These are phyloP conservation scores for Cytospora paraplurivora DNA, from an alignment of 2,329 filamentous ascomycete genomes.

Conservation along the genomic window DNA sequence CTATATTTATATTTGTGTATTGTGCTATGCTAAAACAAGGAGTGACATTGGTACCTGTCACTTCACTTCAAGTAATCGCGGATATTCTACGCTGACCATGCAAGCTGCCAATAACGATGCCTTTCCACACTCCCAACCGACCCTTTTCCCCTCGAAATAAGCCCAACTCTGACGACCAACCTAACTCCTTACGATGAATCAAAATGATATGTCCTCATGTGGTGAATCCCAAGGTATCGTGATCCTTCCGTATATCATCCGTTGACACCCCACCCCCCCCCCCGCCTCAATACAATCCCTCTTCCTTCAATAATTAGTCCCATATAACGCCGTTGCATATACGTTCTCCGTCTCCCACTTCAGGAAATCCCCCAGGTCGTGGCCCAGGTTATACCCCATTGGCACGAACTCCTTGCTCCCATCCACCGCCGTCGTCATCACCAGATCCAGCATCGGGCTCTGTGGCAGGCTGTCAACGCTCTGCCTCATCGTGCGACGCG, in stretches of 20 bases:
- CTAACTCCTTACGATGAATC: no score
- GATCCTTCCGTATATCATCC: background rate
- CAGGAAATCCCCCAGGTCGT: slow-evolving; percentile 61
- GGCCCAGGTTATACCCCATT: slow-evolving; percentile 63
- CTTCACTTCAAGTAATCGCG: background rate
- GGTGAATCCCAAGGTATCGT: no score
- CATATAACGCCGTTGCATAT: slow-evolving; percentile 39
- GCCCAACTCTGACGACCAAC: no score
- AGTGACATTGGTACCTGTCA: slow-evolving; percentile 2
- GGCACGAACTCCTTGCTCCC: slow-evolving; percentile 47
- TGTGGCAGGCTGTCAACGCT: slow-evolving; percentile 51
- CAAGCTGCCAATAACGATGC: background rate
- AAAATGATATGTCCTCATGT: no score
- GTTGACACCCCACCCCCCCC: no score
- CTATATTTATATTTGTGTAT: background rate
- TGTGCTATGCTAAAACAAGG: background rate
- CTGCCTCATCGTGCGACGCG: slow-evolving; percentile 32
- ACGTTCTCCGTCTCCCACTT: slow-evolving; percentile 58
- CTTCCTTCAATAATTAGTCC: slow-evolving; percentile 14
- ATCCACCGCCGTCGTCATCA: slow-evolving; percentile 43
- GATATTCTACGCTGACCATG: no score
- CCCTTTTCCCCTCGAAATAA: no score
- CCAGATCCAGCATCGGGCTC: slow-evolving; percentile 53
- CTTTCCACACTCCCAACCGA: background rate
- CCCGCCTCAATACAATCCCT: background rate